Evolutionary conservation across 2,329 filamentous ascomycete genomes (phyloP).

Genomic region (Aspergillus hortae): DNA sequence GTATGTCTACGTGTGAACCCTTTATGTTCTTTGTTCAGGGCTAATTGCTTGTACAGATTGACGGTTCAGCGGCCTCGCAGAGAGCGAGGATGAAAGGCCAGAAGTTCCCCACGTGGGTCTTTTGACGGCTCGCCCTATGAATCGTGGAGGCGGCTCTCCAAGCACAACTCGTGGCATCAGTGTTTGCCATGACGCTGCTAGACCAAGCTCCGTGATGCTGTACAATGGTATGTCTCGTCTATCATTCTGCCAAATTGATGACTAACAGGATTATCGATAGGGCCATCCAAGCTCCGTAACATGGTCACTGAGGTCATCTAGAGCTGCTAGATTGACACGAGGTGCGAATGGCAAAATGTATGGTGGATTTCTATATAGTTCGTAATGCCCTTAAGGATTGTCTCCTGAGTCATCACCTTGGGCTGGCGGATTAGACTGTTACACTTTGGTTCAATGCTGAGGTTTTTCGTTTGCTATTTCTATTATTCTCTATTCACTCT

Average conservation of each 20-base stretch:
- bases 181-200: slow-evolving; percentile 26
- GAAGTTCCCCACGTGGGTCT: slow-evolving; percentile 49
- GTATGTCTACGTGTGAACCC: slow-evolving; percentile 30
- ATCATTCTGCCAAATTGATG: background rate
- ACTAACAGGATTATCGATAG: slow-evolving; percentile 15
- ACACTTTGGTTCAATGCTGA: slow-evolving; percentile 8
- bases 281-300: slow-evolving; percentile 44
- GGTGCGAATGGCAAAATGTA: slow-evolving; percentile 26
- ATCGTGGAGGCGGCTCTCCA: slow-evolving; percentile 32
- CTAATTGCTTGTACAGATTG: slow-evolving; percentile 59
- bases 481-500: slow-evolving; percentile 6
- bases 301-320: slow-evolving; percentile 28
- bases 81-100: slow-evolving; percentile 79
- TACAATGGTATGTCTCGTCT: slow-evolving; percentile 31
- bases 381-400: slow-evolving; percentile 10
- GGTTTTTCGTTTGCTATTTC: slow-evolving; percentile 13
- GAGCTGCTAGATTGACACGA: slow-evolving; percentile 22
- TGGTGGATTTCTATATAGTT: slow-evolving; percentile 19
- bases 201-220: slow-evolving; percentile 34
- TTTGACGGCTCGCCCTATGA: slow-evolving; percentile 53
- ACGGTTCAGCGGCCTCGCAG: slow-evolving; percentile 83
- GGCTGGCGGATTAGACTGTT: slow-evolving; percentile 18
- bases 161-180: slow-evolving; percentile 29
- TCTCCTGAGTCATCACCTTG: slow-evolving; percentile 10
- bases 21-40: background rate